Base-by-base conservation (phyloP, 208 protist species). In the Naegleria gruberi region DNA sequence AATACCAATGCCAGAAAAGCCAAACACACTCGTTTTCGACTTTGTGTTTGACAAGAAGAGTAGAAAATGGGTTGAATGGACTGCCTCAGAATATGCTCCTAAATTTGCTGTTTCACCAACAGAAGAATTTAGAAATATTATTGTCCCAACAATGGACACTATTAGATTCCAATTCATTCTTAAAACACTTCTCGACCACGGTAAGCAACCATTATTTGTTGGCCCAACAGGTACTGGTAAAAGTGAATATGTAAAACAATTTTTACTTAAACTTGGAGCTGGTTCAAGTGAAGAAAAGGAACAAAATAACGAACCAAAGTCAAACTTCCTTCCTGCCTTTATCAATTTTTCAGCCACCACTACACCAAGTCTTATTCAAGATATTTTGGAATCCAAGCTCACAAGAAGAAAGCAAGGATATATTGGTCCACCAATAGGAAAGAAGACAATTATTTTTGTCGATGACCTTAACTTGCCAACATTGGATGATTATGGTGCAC, bases 271-370 rank as follows among this genome's bases (percentile, higher is more conserved):
- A 45, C 17, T 93, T 4, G 55, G 65, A 77, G 47, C 41, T 85
- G 43, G 91, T 82, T 43, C 93, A 91, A 43, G 92, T 93, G 89
- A 95, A 92, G 42, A 83, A 23, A 1, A 90, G 85, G 1, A 5
- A 82, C n/a, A 89, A 92, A 46, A 90, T 88, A 40, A 92, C 94
- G 90, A 90, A 93, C 51, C 90, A 94, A 77, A 77, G 30, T 77
- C 65, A 8, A 30, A 30, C 17, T 15, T 77, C 0, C 8, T 90
- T 41, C 91, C 96, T 47, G 97, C 96, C 92, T 93, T 97, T 90
- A 96, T 99, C 87, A 95, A 97, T 91, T 98, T 99, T 93, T 98
- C 96, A 42, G 98, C 98, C 44, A 96, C 98, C 90, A 99, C 98
- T n/a, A 94, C 94, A 5, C 95, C 96, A 0, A 91, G 93, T 37